phyloP scores from a whole-genome alignment of 345 rosid genomes.

The Conringia planisiliqua region DNA sequence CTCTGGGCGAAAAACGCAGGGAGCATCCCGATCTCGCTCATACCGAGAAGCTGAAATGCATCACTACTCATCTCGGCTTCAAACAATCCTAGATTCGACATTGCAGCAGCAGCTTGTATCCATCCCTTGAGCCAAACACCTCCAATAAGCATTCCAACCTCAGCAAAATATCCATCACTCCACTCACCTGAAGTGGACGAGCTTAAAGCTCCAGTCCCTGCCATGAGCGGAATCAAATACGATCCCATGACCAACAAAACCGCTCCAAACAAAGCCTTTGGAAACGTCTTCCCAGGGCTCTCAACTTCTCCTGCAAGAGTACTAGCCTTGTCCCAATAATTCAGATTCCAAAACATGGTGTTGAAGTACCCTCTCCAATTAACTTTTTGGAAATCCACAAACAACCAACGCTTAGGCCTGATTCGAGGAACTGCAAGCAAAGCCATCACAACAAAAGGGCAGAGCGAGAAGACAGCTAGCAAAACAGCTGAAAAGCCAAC shows the following conservation, averaged over 20 bases:
- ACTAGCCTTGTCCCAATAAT: constrained; percentile 97
- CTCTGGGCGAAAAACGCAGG: constrained; percentile 71
- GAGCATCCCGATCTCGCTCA: constrained; percentile 92
- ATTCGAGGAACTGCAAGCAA: constrained; percentile 64
- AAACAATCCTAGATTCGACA: constrained; percentile 91
- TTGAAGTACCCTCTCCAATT: constrained; percentile 92
- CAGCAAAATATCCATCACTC: constrained; percentile 93
- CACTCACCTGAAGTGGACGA: constrained; percentile 55
- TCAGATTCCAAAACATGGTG: constrained; percentile 93
- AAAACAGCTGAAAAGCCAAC: constrained; percentile 80
- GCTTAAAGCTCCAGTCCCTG: constrained; percentile 69
- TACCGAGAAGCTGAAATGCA: constrained; percentile 91
- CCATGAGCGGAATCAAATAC: constrained; percentile 76
- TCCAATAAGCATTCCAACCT: constrained; percentile 86
- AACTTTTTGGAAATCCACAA: constrained; percentile 55
- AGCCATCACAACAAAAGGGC: constrained; percentile 71
- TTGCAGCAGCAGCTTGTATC: constrained; percentile 93
- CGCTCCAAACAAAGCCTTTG: constrained; percentile 78
- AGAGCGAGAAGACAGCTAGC: constrained; percentile 68
- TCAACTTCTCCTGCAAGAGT: constrained; percentile 92
- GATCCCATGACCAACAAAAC: constrained; percentile 72
- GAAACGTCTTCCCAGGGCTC: constrained; percentile 75
- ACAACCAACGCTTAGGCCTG: constrained; percentile 67
- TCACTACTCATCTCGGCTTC: constrained; percentile 97
- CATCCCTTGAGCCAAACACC: constrained; percentile 88